phyloP scores from a whole-genome alignment of 805 yeast genomes.

The Candida parachauliodes region DNA sequence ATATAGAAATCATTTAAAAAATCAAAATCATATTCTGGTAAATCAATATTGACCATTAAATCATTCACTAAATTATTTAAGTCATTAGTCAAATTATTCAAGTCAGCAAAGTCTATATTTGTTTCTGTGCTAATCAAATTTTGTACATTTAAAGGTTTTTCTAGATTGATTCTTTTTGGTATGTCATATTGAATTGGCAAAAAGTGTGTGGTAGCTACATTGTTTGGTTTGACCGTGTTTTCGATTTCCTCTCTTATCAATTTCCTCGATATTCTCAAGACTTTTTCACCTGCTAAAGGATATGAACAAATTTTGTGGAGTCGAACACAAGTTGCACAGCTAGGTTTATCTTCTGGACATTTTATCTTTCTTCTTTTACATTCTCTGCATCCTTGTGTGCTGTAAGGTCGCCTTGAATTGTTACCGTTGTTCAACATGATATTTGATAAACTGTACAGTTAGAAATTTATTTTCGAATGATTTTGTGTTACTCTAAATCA shows the following conservation, averaged over 20 bases:
- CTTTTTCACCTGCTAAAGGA: conserved; percentile 11
- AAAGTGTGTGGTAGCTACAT: conserved; percentile 5
- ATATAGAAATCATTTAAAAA: conserved; percentile 7
- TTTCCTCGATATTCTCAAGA: conserved; percentile 8
- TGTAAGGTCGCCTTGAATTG: conserved; percentile 15
- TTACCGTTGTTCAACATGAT: conserved; percentile 5
- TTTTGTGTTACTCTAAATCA: neutral
- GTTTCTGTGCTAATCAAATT: conserved; percentile 3
- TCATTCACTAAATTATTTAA: conserved; percentile 28
- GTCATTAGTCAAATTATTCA: conserved; percentile 25
- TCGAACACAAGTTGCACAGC: conserved; percentile 33
- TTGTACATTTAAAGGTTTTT: conserved; percentile 5
- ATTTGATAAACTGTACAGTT: no score
- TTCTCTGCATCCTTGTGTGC: conserved; percentile 38
- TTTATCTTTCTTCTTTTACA: conserved; percentile 43
- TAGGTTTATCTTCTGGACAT: conserved; percentile 34
- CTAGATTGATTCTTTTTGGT: neutral
- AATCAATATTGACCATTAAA: conserved; percentile 19
- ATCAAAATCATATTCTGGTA: conserved; percentile 6
- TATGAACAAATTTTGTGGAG: conserved; percentile 17
- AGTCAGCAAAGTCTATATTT: conserved; percentile 15
- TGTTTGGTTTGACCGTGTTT: conserved; percentile 2
- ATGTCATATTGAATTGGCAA: conserved; percentile 6
- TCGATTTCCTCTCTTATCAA: conserved; percentile 4
- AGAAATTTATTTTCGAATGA: no score